These are phyloP conservation scores for Naumovozyma castellii DNA, from an alignment of 805 yeast species.

Conservation along the genomic window DNA sequence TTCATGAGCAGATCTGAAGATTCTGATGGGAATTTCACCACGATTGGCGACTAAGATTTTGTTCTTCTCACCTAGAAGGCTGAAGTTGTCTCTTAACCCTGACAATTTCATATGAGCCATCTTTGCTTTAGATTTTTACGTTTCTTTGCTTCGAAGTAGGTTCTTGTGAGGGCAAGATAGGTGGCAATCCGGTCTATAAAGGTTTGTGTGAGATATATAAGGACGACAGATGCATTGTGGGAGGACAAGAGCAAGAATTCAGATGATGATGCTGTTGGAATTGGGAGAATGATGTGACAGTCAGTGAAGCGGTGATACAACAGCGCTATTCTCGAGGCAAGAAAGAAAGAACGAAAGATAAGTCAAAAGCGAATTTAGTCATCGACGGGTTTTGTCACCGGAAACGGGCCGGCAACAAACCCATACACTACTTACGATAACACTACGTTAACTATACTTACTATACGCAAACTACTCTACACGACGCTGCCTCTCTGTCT, in stretches of 20 bases:
- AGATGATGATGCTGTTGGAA: no score
- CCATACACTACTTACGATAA: background rate
- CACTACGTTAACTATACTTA: background rate
- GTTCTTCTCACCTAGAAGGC: constrained; percentile 33
- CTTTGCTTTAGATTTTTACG: background rate
- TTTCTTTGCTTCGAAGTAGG: background rate
- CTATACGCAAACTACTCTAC: constrained; percentile 1
- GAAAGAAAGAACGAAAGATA: no score
- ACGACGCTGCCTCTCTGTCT: constrained; percentile 65
- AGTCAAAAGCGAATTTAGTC: no score
- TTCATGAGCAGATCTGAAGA: constrained; percentile 96
- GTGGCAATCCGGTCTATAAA: no score
- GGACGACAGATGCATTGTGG: no score
- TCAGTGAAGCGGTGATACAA: no score
- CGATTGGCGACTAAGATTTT: constrained; percentile 74
- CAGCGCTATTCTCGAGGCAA: no score
- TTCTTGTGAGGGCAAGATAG: no score
- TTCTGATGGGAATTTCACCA: constrained; percentile 80
- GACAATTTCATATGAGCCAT: constrained; percentile 13
- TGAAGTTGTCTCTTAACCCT: constrained; percentile 28
- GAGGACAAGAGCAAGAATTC: no score
- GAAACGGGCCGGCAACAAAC: background rate
- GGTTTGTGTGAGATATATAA: no score
- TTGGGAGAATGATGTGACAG: no score
- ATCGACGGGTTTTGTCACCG: no score